Evolutionary conservation across 176 grass and related monocot species (phyloP).

Genomic region (Triticum monococcum): DNA sequence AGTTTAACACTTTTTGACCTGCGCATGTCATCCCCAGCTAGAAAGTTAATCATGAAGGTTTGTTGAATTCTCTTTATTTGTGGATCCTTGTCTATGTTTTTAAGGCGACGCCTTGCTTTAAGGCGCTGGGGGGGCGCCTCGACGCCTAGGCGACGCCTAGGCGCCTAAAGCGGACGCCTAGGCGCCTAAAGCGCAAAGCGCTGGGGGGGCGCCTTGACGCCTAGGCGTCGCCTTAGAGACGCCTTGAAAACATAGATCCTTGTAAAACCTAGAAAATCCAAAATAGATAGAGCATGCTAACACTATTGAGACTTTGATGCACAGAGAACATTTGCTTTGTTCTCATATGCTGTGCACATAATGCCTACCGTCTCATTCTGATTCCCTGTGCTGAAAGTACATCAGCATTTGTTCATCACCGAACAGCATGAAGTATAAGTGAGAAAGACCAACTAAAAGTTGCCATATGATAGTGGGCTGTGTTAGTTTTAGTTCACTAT

Average conservation of each 20-base stretch:
- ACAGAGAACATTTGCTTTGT: slow-evolving; percentile 1
- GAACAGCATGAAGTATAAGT: background rate
- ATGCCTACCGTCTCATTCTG: background rate
- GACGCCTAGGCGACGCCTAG: too few relatives aligned
- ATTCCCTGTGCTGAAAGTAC: background rate
- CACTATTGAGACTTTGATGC: background rate
- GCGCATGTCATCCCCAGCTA: slow-evolving; percentile 86
- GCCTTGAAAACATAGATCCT: too few relatives aligned
- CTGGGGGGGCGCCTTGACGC: too few relatives aligned
- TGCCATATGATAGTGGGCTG: background rate
- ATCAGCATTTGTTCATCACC: slow-evolving; percentile 17
- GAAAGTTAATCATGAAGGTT: slow-evolving; percentile 95
- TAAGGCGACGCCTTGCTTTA: too few relatives aligned
- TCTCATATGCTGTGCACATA: background rate
- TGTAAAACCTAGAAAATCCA: background rate
- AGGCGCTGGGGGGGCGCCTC: too few relatives aligned
- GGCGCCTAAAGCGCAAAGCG: too few relatives aligned
- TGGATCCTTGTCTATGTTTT: background rate
- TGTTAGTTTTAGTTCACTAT: background rate
- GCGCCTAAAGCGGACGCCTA: too few relatives aligned
- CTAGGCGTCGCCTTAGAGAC: too few relatives aligned
- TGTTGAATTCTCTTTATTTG: slow-evolving; percentile 29
- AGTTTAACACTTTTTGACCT: slow-evolving; percentile 90
- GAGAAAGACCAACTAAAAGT: background rate
- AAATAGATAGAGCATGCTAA: background rate